Evolutionary conservation across 192 early-diverging fungal species (phyloP), one percentile per base, ranked within the genome.

Genomic region (Linnemannia hyalina): DNA sequence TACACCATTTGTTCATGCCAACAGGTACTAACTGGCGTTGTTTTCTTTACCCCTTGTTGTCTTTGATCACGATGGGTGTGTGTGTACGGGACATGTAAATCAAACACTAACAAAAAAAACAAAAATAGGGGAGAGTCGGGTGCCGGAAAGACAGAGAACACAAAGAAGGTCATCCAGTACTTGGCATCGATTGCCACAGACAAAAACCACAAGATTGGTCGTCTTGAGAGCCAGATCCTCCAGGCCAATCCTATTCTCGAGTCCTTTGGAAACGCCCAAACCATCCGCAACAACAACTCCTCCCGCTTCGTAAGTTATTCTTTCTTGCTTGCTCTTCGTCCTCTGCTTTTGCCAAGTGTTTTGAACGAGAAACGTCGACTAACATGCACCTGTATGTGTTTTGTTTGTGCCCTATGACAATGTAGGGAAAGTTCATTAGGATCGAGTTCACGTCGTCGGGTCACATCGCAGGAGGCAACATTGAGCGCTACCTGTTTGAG

Each of bases 101-200:
- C 10, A 3, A 10, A 63, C 29, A 65, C 38, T 40, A 65, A 65
- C n/a, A 10, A 32, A 65, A 29, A 32, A 65, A 9, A 26, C 26
- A 60, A 75, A 16, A 35, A 49, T 76, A 96, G 95, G 54, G 99
- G 99, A 75, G 99, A 99, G 91, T 98, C 98, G 40, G 99, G 99
- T 68, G 98, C 98, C 9, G 99, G 99, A 73, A 99, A 99, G 89
- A 99, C 99, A 22, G 99, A 99, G 91, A 99, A 99, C 90, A 99
- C 98, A 22, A 99, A 99, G 80, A 98, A 97, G 75, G 97, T 99
- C 47, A 99, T 99, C 78, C 98, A 99, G 90, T 99, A 99, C 89
- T 91, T 99, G 63, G 96, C 98, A 1, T 92, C 97, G 3, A 95
- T 98, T 70, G 97, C 98, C 16, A 88, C 93, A 23, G 95, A 95